Conservation (phyloP, 148 eudicot species). For the Heliamphora exappendiculata region DNA sequence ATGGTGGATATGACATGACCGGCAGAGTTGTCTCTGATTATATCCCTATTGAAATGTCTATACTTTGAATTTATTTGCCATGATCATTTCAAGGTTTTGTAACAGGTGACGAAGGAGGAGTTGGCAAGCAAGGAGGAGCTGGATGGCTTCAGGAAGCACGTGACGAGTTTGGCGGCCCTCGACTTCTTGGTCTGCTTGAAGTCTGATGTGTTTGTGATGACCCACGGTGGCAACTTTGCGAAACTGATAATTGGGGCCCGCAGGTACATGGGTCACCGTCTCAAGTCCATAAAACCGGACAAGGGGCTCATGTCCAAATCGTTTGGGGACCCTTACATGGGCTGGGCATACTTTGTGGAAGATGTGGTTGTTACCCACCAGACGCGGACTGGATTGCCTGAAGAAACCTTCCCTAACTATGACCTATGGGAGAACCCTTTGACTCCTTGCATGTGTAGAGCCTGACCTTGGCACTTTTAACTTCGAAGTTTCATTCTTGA, state of each 20-base stretch:
- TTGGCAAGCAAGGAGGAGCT: conserved; percentile 75
- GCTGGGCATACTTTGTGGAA: conserved; percentile 94
- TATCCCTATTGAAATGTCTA: background rate
- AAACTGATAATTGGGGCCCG: conserved; percentile 84
- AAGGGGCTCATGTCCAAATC: conserved; percentile 96
- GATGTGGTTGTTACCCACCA: conserved; percentile 89
- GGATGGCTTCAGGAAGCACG: conserved; percentile 85
- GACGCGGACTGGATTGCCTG: conserved; percentile 89
- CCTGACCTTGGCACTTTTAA: conserved; percentile 31
- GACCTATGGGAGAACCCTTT: conserved; percentile 98
- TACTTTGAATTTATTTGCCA: background rate
- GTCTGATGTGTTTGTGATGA: conserved; percentile 95
- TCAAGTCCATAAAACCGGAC: conserved; percentile 91
- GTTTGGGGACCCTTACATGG: conserved; percentile 96
- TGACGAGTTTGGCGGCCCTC: conserved; percentile 91
- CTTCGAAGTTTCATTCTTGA: background rate
- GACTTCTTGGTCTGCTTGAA: conserved; percentile 95
- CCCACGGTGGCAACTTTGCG: conserved; percentile 97
- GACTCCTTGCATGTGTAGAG: conserved; percentile 94
- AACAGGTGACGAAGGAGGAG: conserved; percentile 95
- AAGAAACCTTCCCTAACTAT: conserved; percentile 92
- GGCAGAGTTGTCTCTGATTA: background rate
- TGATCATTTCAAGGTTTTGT: conserved; percentile 6
- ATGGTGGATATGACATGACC: background rate
- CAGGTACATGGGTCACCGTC: conserved; percentile 81